phyloP scores from a whole-genome alignment of 2,329 filamentous ascomycete genomes.

The Ascochyta koolunga region DNA sequence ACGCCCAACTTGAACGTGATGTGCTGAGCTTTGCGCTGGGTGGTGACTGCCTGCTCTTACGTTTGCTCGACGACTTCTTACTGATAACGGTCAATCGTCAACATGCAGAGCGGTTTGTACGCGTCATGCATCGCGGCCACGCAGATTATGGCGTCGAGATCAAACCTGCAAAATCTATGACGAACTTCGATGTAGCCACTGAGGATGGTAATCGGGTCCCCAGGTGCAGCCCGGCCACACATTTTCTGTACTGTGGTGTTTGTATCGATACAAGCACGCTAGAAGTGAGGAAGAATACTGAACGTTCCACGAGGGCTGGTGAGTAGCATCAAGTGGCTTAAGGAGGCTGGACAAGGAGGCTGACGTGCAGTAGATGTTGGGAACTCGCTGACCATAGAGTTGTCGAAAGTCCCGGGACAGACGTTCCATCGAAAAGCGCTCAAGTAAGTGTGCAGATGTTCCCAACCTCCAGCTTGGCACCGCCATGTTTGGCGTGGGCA shows the following conservation, averaged over 20 bases:
- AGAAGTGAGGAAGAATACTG: slow-evolving; percentile 73
- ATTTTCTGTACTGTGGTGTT: slow-evolving; percentile 91
- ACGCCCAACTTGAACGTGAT: slow-evolving; percentile 79
- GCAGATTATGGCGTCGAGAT: slow-evolving; percentile 81
- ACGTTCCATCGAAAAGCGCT: slow-evolving; percentile 82
- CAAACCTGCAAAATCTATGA: slow-evolving; percentile 77
- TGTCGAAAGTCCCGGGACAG: slow-evolving; percentile 72
- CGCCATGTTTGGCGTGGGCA: neutral
- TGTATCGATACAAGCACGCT: slow-evolving; percentile 76
- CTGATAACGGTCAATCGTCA: slow-evolving; percentile 74
- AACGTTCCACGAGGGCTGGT: slow-evolving; percentile 59
- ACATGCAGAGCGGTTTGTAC: slow-evolving; percentile 75
- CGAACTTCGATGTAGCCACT: slow-evolving; percentile 77
- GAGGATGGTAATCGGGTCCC: slow-evolving; percentile 52
- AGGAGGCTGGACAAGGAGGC: slow-evolving; percentile 2
- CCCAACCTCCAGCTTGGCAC: neutral
- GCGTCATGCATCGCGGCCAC: slow-evolving; percentile 79
- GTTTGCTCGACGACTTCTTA: slow-evolving; percentile 91
- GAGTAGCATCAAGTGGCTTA: slow-evolving; percentile 25
- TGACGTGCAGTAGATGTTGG: slow-evolving; percentile 57
- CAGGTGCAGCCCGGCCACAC: slow-evolving; percentile 47
- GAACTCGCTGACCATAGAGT: slow-evolving; percentile 80
- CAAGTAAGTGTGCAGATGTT: slow-evolving; percentile 53
- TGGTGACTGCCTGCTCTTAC: slow-evolving; percentile 71
- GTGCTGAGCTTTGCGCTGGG: slow-evolving; percentile 69